Conservation (phyloP, 1,284 basidiomycete genomes). For the Naganishia sp. region DNA sequence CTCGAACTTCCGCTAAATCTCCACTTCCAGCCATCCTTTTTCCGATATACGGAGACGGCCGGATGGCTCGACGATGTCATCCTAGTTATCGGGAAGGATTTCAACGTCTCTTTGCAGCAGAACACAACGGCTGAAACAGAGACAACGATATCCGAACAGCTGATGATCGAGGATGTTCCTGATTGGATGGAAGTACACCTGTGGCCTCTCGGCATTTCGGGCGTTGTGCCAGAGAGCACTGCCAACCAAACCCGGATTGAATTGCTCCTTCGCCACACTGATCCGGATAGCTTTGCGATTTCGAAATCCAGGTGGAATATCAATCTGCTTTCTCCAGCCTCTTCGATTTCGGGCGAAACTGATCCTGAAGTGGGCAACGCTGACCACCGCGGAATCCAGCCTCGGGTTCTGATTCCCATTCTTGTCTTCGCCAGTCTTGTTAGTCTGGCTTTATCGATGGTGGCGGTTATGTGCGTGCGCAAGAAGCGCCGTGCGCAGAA, state of each 20-base stretch:
- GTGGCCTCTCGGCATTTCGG: background rate
- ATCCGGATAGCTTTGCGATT: constrained; percentile 15
- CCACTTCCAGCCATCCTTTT: constrained; percentile 3
- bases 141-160: background rate
- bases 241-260: background rate
- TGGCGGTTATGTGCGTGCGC: background rate
- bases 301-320: constrained; percentile 11
- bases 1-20: constrained; percentile 12
- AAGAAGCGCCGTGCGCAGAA: background rate
- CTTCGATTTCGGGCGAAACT: background rate
- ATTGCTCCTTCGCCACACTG: background rate
- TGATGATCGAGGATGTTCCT: constrained; percentile 1
- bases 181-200: constrained; percentile 1
- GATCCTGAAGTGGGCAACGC: background rate
- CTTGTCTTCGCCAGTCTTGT: constrained; percentile 10
- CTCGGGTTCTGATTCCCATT: background rate
- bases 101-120: constrained; percentile 2
- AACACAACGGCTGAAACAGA: constrained; percentile 1
- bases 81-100: constrained; percentile 2
- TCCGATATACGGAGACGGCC: background rate
- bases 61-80: constrained; percentile 1
- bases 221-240: background rate
- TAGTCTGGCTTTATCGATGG: background rate
- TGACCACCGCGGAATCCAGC: background rate
- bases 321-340: background rate